Evolutionary conservation across 1,139 yeast species (phyloP), one percentile per base, ranked within the genome.

Genomic region (Suhomyces yuchorum): DNA sequence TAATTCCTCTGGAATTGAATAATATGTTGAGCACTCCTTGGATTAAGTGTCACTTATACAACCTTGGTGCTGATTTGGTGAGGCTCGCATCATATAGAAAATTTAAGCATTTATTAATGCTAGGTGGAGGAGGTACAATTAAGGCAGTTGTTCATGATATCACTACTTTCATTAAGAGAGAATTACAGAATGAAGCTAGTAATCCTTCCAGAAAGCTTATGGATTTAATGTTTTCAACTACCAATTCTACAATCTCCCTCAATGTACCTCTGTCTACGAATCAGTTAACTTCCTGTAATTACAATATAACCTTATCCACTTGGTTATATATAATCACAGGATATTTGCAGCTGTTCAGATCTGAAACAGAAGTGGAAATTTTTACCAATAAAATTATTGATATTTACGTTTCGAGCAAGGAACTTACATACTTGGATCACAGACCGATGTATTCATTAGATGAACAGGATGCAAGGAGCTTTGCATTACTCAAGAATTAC

Each of bases 251-350:
- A 12, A n/a, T 50, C 9, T 42, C 37, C 15, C 43, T 44, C n/a
- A 44, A 48, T 26, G 43, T 42, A 4, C 38, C 32, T 24, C 38
- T 36, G 17, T 42, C 38, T 6, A 22, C 38, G 8, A 43, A 38
- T 5, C 17, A 36, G n/a, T 23, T 50, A 38, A 50, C 48, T 11
- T 40, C 46, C 2, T 50, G 51, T 30, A 43, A 30, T n/a, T 49
- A 49, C 32, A 52, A 51, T 14, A 51, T 56, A n/a, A 46, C 46
- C 4, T 40, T 50, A 8, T 51, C 52, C 20, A 59, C 67, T 46
- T 65, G 74, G 68, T 66, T 73, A 37, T 72, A 68, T 51, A 70
- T 70, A 19, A 60, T 65, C 14, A 64, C 71, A 40, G 78, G 78
- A n/a, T 70, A 70, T 49, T 57, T 70, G 57, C 58, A 66, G 44